These are phyloP conservation scores for Trifolium fragiferum DNA, from an alignment of 306 rosid genomes.

Conservation along the genomic window DNA sequence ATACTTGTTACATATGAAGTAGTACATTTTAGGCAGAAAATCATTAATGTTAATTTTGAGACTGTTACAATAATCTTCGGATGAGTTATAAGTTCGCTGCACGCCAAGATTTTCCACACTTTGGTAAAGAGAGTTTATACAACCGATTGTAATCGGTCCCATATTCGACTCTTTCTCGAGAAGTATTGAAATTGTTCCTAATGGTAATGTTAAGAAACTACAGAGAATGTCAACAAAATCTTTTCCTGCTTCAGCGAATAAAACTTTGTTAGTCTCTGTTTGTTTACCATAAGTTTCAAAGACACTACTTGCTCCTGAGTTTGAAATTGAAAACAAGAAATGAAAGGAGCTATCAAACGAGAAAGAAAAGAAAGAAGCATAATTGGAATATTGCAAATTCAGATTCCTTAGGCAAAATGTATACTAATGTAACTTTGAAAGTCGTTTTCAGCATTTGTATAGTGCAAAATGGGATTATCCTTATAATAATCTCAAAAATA, in stretches of 20 bases:
- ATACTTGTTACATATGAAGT: not conserved
- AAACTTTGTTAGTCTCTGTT: not conserved
- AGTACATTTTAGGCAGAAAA: not conserved
- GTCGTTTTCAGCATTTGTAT: too few relatives aligned
- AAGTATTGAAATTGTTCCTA: not conserved
- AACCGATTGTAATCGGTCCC: not conserved
- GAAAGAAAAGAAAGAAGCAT: not conserved
- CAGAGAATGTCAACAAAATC: not conserved
- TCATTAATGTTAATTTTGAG: not conserved
- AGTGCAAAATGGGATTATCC: too few relatives aligned
- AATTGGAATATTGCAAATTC: not conserved
- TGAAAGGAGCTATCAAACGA: not conserved
- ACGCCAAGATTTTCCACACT: not conserved
- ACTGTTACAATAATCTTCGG: rapidly evolving
- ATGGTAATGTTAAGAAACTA: not conserved
- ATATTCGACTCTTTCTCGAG: not conserved
- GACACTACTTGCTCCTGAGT: not conserved
- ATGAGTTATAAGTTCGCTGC: not conserved
- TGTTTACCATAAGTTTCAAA: not conserved
- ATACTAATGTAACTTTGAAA: too few relatives aligned
- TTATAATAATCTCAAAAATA: too few relatives aligned
- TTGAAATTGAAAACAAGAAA: not conserved
- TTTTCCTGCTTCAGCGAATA: not conserved
- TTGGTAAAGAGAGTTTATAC: not conserved
- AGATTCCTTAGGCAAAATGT: too few relatives aligned